Percentiles rank a stretch among this genome's conserved stretches.
These are phyloP conservation scores for Magnolia changhungtana DNA, from an alignment of 164 flowering plant species.

Conservation along the genomic window DNA sequence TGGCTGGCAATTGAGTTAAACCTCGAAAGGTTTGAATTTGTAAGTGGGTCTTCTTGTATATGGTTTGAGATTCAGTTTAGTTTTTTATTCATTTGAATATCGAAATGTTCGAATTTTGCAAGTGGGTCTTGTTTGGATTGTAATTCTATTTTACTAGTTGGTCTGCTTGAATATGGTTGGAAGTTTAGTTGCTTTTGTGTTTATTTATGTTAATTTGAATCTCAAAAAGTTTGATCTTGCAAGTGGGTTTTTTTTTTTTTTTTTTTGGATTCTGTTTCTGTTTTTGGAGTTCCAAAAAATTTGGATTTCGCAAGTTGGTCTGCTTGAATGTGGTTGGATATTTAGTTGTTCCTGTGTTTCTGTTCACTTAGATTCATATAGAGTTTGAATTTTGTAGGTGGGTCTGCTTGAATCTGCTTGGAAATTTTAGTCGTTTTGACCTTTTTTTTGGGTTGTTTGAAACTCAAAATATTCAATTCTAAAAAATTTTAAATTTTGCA, in stretches of 20 bases:
- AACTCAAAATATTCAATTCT: background rate
- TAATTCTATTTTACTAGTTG: too few relatives aligned
- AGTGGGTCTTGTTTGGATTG: background rate
- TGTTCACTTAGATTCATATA: background rate
- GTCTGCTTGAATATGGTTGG: background rate
- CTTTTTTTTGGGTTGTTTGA: background rate
- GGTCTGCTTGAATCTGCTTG: too few relatives aligned
- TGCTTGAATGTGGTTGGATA: background rate
- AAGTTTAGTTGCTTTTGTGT: background rate
- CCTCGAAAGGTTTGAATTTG: too few relatives aligned
- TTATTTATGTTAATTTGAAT: background rate
- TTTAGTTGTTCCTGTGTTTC: background rate
- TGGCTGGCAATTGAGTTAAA: too few relatives aligned
- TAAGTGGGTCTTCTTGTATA: too few relatives aligned
- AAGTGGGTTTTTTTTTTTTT: background rate
- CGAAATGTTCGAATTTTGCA: background rate
- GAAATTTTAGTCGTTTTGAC: too few relatives aligned
- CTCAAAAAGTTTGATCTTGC: background rate
- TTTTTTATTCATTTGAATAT: too few relatives aligned
- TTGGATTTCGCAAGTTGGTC: background rate
- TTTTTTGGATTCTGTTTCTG: background rate
- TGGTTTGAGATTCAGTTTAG: background rate
- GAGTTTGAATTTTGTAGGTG: background rate
- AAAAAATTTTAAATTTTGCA: background rate
- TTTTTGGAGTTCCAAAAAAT: background rate